phyloP scores from a whole-genome alignment of 2,329 filamentous ascomycete species.

The Xylariaceae sp. region DNA sequence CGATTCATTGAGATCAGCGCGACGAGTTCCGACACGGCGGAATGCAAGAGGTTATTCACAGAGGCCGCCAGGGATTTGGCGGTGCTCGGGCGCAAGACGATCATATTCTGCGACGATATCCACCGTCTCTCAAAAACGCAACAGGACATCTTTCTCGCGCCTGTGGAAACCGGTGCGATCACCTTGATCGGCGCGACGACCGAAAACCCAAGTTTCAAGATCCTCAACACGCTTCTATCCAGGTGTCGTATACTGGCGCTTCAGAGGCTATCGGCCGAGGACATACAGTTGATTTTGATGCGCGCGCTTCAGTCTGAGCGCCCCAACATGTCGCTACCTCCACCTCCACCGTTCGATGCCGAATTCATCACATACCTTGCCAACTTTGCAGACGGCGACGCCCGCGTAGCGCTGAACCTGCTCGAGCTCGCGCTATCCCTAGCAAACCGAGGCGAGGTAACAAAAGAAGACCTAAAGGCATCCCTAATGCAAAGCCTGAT shows the following conservation, averaged over 20 bases:
- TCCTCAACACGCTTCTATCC: slow-evolving; percentile 80
- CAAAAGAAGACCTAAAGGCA: slow-evolving; percentile 70
- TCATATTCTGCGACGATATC: slow-evolving; percentile 97
- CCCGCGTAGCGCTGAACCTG: slow-evolving; percentile 85
- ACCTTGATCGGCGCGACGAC: slow-evolving; percentile 94
- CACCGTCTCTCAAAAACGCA: slow-evolving; percentile 87
- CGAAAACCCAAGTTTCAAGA: slow-evolving; percentile 93
- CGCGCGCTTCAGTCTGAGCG: slow-evolving; percentile 67
- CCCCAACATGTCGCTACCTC: slow-evolving; percentile 29
- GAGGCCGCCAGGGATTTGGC: slow-evolving; percentile 76
- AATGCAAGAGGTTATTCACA: slow-evolving; percentile 86
- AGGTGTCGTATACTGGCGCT: slow-evolving; percentile 89
- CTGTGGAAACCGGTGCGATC: slow-evolving; percentile 84
- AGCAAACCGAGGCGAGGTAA: slow-evolving; percentile 58
- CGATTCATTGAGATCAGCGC: slow-evolving; percentile 96
- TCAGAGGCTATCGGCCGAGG: slow-evolving; percentile 63
- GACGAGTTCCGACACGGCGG: slow-evolving; percentile 78
- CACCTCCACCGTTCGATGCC: slow-evolving; percentile 61
- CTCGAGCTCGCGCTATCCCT: slow-evolving; percentile 84
- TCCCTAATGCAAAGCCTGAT: slow-evolving; percentile 87
- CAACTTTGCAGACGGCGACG: slow-evolving; percentile 85
- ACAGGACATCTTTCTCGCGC: slow-evolving; percentile 90
- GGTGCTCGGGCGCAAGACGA: slow-evolving; percentile 83
- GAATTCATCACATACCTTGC: slow-evolving; percentile 77
- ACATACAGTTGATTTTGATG: slow-evolving; percentile 67